Evolutionary conservation across 306 rosid species (phyloP), one percentile per base, ranked within the genome.

Genomic region (Prunus armeniaca): DNA sequence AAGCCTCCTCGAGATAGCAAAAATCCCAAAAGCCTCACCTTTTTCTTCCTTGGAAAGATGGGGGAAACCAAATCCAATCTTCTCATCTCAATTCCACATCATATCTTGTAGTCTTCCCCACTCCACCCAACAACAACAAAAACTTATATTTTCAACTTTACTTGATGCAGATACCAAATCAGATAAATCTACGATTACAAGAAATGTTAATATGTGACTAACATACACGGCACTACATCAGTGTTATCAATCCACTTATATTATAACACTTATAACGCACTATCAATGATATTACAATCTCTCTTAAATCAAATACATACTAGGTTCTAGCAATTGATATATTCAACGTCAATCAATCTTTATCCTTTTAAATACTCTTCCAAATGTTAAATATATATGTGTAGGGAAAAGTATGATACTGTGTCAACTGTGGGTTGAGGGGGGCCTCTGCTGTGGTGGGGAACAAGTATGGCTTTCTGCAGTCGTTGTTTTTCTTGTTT

Each of bases 1-100:
- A 25, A 25, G 71, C 62, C 75, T 81, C 87, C 89, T 90, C 88
- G 89, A 80, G 87, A 80, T 86, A 82, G 80, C 78, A 86, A 81
- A 84, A 79, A 68, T 4, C 52, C 20, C 17, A 22, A 57, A 73
- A 56, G 34, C 67, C 51, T 83, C 80, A 5, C 61, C 82, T 65
- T 78, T 73, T 84, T 83, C 78, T 57, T 65, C 77, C 75, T 83
- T 87, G 75, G 85, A 87, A 80, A 50, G 76, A 86, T 77, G 74
- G 65, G 80, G 69, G 81, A 69, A 83, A 3, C 79, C 82, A 82
- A 87, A 86, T 85, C 85, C 81, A 82, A 75, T 78, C 84, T 49
- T 61, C 84, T 72, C 52, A 78, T 80, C 82, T 69, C 72, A 84
- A 77, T 82, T 76, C 83, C 82, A 76, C 86, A 79, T 28, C 71